These are phyloP conservation scores for Stagonosporopsis vannaccii DNA, from an alignment of 2,329 filamentous ascomycete genomes.

Conservation along the genomic window DNA sequence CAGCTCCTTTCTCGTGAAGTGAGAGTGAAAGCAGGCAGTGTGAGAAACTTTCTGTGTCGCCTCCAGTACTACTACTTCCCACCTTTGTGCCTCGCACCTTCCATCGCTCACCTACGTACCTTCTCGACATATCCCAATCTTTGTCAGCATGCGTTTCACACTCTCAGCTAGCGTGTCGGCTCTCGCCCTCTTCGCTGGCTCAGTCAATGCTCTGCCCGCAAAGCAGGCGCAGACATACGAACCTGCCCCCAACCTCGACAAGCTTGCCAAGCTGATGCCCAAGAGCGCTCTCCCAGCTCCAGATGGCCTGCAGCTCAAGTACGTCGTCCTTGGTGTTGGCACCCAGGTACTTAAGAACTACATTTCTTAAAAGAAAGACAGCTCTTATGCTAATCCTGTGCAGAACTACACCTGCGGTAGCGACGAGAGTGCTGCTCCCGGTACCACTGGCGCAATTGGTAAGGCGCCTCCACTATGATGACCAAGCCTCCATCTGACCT, in stretches of 20 bases:
- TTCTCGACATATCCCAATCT: neutral
- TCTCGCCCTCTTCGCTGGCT: constrained; percentile 27
- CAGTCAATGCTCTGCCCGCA: constrained; percentile 27
- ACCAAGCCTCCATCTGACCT: constrained; percentile 16
- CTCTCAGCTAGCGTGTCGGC: constrained; percentile 33
- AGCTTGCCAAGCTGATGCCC: constrained; percentile 38
- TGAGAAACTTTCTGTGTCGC: constrained; percentile 7
- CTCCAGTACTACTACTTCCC: neutral
- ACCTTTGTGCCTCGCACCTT: neutral
- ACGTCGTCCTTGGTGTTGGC: constrained; percentile 57
- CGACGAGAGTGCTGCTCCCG: constrained; percentile 36
- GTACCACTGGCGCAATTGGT: constrained; percentile 46
- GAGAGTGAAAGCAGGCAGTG: constrained; percentile 7
- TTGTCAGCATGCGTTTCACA: constrained; percentile 40
- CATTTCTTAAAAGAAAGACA: neutral
- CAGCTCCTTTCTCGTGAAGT: constrained; percentile 23
- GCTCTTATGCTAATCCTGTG: neutral
- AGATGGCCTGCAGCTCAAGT: constrained; percentile 50
- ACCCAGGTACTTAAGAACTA: constrained; percentile 31
- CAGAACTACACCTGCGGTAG: constrained; percentile 60
- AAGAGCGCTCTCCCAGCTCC: constrained; percentile 40
- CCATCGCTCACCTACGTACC: neutral
- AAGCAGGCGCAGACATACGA: constrained; percentile 20
- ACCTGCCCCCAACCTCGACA: constrained; percentile 32
- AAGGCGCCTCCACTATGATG: constrained; percentile 6